Conservation (phyloP, 1,284 basidiomycete genomes). For the Gymnopus androsaceus region DNA sequence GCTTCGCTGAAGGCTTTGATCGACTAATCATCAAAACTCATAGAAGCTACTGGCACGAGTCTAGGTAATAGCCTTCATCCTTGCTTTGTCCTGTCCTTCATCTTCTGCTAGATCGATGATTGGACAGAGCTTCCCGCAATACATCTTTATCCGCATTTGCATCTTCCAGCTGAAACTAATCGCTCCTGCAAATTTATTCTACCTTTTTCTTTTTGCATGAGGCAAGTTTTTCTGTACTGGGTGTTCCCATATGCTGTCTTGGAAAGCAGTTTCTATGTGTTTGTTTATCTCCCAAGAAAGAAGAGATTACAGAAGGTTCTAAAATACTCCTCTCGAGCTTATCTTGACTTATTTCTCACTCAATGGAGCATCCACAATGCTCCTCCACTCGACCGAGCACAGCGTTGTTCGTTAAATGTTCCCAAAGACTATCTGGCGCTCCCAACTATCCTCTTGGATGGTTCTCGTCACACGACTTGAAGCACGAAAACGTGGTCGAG, state of each 20-base stretch:
- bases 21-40: too few relatives aligned
- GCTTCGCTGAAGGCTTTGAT: too few relatives aligned
- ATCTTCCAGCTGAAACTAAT: constrained; percentile 52
- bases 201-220: constrained; percentile 34
- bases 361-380: constrained; percentile 36
- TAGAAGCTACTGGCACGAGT: too few relatives aligned
- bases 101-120: too few relatives aligned
- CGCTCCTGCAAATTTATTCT: constrained; percentile 48
- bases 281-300: constrained; percentile 51
- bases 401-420: constrained; percentile 59
- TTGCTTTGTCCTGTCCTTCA: too few relatives aligned
- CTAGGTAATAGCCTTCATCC: too few relatives aligned
- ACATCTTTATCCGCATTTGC: constrained; percentile 50
- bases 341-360: constrained; percentile 34
- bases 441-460: constrained; percentile 49
- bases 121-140: constrained; percentile 49
- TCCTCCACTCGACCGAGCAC: constrained; percentile 37
- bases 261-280: constrained; percentile 51
- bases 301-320: constrained; percentile 49
- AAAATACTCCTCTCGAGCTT: constrained; percentile 7
- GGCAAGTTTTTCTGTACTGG: constrained; percentile 25
- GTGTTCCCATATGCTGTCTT: constrained; percentile 37
- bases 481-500: constrained; percentile 52
- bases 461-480: constrained; percentile 47
- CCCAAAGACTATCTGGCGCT: constrained; percentile 25